These are phyloP conservation scores for Fraxinus platypoda DNA, from an alignment of 305 asterid species.

Conservation along the genomic window DNA sequence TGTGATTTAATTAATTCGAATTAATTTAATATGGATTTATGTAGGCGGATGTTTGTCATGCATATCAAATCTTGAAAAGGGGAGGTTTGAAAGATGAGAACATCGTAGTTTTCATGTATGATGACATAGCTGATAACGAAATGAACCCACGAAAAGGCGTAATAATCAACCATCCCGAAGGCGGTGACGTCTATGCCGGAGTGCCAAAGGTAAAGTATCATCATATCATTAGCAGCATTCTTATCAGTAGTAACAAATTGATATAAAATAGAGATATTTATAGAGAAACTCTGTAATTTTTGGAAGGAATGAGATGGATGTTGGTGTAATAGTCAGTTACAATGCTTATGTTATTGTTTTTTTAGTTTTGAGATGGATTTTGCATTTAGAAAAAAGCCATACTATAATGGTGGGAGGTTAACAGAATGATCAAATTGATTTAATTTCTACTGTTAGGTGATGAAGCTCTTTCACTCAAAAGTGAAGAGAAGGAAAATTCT, in stretches of 20 bases:
- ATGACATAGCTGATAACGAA: conserved; percentile 66
- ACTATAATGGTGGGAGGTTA: not conserved
- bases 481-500: not conserved
- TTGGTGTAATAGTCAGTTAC: not conserved
- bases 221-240: not conserved
- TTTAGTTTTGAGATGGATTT: not conserved
- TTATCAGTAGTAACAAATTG: not conserved
- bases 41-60: conserved; percentile 96
- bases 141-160: conserved; percentile 76
- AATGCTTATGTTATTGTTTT: not conserved
- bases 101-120: conserved; percentile 88
- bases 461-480: not conserved
- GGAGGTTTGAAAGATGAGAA: conserved; percentile 86
- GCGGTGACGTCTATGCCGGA: conserved; percentile 74
- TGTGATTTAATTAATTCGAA: not conserved
- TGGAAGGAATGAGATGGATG: not conserved
- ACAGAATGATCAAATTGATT: not conserved
- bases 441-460: not conserved
- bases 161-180: conserved; percentile 72
- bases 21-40: not conserved
- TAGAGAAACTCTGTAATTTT: not conserved
- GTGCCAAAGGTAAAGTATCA: conserved; percentile 69
- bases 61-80: conserved; percentile 77
- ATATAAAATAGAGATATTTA: not conserved
- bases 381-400: not conserved